phyloP scores from a whole-genome alignment of 2,329 filamentous ascomycete species.

The Colletotrichum lupini region DNA sequence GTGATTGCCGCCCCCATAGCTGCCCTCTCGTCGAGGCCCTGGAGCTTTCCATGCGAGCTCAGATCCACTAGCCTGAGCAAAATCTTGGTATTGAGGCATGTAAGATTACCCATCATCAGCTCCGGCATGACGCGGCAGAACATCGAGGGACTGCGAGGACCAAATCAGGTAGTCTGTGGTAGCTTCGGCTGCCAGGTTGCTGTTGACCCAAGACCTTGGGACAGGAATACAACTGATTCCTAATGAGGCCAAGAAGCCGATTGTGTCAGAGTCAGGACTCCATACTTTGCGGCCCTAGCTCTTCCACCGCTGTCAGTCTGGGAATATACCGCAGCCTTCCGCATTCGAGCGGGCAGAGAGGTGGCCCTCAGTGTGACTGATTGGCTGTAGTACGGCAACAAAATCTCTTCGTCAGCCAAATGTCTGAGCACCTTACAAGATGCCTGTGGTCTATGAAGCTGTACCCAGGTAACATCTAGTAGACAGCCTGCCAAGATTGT shows the following conservation, averaged over 20 bases:
- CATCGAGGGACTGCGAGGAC: neutral
- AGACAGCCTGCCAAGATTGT: neutral
- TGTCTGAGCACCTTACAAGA: neutral
- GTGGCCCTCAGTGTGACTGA: neutral
- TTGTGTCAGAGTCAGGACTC: neutral
- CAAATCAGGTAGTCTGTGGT: neutral
- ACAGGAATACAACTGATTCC: neutral
- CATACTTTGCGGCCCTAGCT: neutral
- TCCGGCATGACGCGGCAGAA: neutral
- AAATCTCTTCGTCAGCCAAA: neutral
- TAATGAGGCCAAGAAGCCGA: neutral
- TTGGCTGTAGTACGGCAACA: neutral
- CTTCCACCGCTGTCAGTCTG: neutral
- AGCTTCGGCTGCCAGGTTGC: neutral
- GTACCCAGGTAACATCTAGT: no score
- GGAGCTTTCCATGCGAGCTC: neutral
- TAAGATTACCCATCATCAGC: constrained; percentile 1
- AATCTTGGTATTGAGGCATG: neutral
- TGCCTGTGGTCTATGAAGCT: no score
- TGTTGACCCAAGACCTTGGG: no score
- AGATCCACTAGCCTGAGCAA: neutral
- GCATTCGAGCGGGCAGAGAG: no score
- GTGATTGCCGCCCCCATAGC: neutral
- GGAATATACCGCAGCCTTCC: neutral
- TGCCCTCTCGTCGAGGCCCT: neutral